Evolutionary conservation across 1,284 basidiomycete species (phyloP), one percentile per base, ranked within the genome.

Genomic region (Ceratobasidium sp.): DNA sequence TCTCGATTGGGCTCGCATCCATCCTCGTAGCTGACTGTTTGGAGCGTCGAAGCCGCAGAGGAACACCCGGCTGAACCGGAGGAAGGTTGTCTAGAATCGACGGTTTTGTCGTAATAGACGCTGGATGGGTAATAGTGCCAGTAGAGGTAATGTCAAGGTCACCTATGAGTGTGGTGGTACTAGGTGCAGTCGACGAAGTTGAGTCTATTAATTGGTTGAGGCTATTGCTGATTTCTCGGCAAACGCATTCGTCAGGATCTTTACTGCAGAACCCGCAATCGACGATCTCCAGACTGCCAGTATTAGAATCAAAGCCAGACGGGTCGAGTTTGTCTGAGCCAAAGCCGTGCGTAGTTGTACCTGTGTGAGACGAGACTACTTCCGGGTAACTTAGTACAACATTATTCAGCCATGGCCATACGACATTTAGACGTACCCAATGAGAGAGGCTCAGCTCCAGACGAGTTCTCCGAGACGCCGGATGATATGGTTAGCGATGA

Each of bases 1-100:
- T 37, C 28, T 56, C 65, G 33, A 13, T 60, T n/a, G 28, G 6
- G 49, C 20, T 60, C 15, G 47, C 5, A 47, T 39, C 63, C 20
- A 58, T 20, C 78, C 79, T 51, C 75, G 79, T 28, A 78, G 79
- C 65, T 79, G 79, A 15, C 15, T 67, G 77, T 49, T 66, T 66
- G n/a, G 60, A 58, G 23, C 79, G 79, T 39, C 74, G 77, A 49
- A 45, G 61, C n/a, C 78, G 76, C 15, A 79, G 88, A 26, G 92
- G 92, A 53, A 95, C 89, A 8, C 93, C 87, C 1, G 92, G 89
- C 80, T 94, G 91, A 81, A 92, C 94, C 23, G 90, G 88, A 53
- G 92, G 92, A 1, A 92, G 86, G 80, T 92, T 91, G 78, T 94
- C 91, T 42, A 94, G 86, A 78, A 93, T 91, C 54, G 90, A 93